Evolutionary conservation across 345 rosid species (phyloP).

Genomic region (Camelina laxa): DNA sequence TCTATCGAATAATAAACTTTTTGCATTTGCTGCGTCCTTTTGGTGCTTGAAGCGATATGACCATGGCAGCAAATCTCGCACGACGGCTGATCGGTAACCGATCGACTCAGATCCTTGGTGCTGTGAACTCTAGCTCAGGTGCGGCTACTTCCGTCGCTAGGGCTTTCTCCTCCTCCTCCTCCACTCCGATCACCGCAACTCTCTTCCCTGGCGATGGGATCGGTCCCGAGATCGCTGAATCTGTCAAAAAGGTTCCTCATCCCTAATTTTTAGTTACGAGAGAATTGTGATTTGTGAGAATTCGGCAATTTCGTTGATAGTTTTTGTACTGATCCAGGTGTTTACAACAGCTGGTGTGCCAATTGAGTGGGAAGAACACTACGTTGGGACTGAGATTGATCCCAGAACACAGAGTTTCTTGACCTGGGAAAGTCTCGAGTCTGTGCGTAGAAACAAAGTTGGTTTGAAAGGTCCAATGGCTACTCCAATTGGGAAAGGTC

Average conservation of each 20-base stretch:
- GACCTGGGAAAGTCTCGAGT: conserved; percentile 98
- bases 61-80: conserved; percentile 46
- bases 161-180: conserved; percentile 61
- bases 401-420: conserved; percentile 97
- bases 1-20: conserved; percentile 3
- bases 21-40: conserved; percentile 30
- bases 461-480: conserved; percentile 99
- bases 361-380: conserved; percentile 98
- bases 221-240: conserved; percentile 98
- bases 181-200: conserved; percentile 79
- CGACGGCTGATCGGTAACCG: conserved; percentile 43
- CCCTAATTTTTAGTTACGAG: not conserved
- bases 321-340: conserved; percentile 48
- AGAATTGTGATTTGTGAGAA: conserved; percentile 15
- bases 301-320: conserved; percentile 1
- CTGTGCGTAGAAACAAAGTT: conserved; percentile 79
- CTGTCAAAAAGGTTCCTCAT: conserved; percentile 77
- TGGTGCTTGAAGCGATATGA: conserved; percentile 42
- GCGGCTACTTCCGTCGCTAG: conserved; percentile 46
- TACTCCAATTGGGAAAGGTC: conserved; percentile 99
- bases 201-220: conserved; percentile 99
- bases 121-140: conserved; percentile 39
- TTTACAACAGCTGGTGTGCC: conserved; percentile 83
- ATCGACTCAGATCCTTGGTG: conserved; percentile 50
- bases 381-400: conserved; percentile 78